Conservation (phyloP, 768 basidiomycete species). For the Coprinopsis strossmayeri region DNA sequence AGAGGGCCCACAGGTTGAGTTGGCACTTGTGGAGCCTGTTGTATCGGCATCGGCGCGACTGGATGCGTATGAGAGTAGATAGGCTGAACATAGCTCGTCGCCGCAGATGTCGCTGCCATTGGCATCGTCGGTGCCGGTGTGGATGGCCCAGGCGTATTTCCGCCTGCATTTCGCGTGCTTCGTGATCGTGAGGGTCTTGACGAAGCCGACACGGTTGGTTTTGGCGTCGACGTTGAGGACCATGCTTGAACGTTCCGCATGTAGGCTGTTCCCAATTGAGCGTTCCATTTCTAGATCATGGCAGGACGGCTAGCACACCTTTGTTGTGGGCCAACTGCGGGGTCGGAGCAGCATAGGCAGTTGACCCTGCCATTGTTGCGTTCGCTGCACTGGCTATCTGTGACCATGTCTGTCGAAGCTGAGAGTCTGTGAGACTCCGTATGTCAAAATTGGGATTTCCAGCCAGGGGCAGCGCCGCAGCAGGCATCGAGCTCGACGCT, state of each 20-base stretch:
- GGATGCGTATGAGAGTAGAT: constrained; percentile 18
- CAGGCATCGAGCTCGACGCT: constrained; percentile 11
- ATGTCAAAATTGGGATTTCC: constrained; percentile 24
- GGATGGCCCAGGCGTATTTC: constrained; percentile 29
- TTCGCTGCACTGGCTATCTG: constrained; percentile 39
- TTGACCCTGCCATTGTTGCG: constrained; percentile 13
- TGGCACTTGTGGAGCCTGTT: constrained; percentile 23
- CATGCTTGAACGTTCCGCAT: constrained; percentile 66
- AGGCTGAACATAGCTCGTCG: constrained; percentile 28
- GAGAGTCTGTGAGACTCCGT: constrained; percentile 50
- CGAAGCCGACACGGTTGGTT: constrained; percentile 33
- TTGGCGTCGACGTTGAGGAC: constrained; percentile 54
- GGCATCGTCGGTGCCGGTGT: constrained; percentile 34
- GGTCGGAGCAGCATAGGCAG: constrained; percentile 32
- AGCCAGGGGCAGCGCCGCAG: constrained; percentile 16
- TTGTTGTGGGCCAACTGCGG: constrained; percentile 30
- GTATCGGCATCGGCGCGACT: not conserved
- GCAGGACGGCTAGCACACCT: constrained; percentile 17
- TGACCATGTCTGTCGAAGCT: constrained; percentile 56
- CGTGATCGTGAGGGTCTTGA: constrained; percentile 4
- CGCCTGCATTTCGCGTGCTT: constrained; percentile 33
- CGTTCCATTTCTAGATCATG: not conserved
- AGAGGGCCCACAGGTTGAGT: constrained; percentile 29
- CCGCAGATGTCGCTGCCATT: constrained; percentile 17
- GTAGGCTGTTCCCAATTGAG: constrained; percentile 27